Base-by-base conservation (phyloP, 2,329 filamentous ascomycete species). In the Fusarium sp. region DNA sequence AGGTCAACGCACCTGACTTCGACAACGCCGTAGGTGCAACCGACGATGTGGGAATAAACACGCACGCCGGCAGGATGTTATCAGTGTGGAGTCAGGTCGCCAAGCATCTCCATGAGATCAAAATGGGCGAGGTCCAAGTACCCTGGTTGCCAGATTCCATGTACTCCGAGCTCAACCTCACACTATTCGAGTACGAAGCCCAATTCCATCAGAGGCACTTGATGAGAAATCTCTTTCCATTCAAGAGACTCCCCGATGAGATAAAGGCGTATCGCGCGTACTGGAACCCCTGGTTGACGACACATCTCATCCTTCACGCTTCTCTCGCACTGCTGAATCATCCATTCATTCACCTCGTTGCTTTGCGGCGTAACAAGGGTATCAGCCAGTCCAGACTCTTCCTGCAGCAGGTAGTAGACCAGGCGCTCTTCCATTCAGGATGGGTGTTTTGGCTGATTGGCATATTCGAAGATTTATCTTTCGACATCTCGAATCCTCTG, bases 381-480 rank as follows among this genome's bases (percentile, higher is more conserved):
- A 45, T 52, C 4, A 36, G 57, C 0, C 55, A 61, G 14, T 61
- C 57, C 3, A 51, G 57, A 7, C 7, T 61, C 1, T 61, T 61
- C 4, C 11, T 61, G 2, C 57, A 61, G 5, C 57, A 61, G 24
- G 57, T 61, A 4, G 57, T 60, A 7, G 57, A 61, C 3, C 57
- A 61, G 26, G 57, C 57, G 0, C 14, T 61, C 0, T 61, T 61
- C 7, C 57, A 61, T 10, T 61, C 38, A 10, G 57, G 57, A 1
- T 61, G 57, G 57, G 57, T 61, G 7, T 61, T 60, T 9, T 61
- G 57, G 57, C 45, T 61, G 1, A 32, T 61, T n/a, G 57, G 57
- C 2, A 61, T 61, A 24, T 61, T 61, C 3, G 45, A 61, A 11
- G 45, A 61, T 8, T 34, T 61, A 6, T 52, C 47, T 0, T 4